A percentile compares a stretch with the other conserved stretches of the same genome.
phyloP scores from a whole-genome alignment of 1,284 basidiomycete genomes.

The Apiotrichum gracile region DNA sequence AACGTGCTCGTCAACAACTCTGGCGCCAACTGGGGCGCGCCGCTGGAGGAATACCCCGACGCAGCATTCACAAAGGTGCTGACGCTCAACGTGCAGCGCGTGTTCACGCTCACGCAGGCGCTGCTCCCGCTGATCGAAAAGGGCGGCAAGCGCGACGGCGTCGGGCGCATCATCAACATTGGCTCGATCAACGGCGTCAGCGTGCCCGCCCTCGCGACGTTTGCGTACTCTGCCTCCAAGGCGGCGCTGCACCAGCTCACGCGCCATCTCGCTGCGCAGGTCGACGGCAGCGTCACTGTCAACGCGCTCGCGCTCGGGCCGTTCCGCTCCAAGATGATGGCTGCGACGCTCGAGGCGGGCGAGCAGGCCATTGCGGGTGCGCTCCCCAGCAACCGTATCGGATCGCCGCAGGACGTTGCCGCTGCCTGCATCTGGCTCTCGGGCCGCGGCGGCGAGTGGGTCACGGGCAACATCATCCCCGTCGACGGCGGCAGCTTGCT shows the following conservation, averaged over 20 bases:
- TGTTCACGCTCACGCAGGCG: constrained; percentile 65
- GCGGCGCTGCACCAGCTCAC: constrained; percentile 53
- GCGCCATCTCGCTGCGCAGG: constrained; percentile 56
- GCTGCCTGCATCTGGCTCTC: constrained; percentile 60
- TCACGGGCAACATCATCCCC: constrained; percentile 60
- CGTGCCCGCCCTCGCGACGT: constrained; percentile 59
- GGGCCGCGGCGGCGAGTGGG: constrained; percentile 57
- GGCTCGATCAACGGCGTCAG: constrained; percentile 58
- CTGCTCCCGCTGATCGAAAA: constrained; percentile 58
- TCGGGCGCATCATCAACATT: constrained; percentile 60
- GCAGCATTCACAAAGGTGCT: constrained; percentile 49
- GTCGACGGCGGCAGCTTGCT: constrained; percentile 57
- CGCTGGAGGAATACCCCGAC: constrained; percentile 56
- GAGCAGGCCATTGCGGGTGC: constrained; percentile 51
- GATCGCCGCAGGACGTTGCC: constrained; percentile 59
- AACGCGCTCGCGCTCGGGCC: constrained; percentile 64
- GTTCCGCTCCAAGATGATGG: constrained; percentile 54
- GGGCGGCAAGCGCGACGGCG: constrained; percentile 52
- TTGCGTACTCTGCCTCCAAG: constrained; percentile 64
- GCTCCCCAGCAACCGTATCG: constrained; percentile 57
- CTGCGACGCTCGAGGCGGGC: constrained; percentile 52
- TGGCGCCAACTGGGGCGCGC: constrained; percentile 60
- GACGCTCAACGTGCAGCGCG: constrained; percentile 62
- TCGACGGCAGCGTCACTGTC: constrained; percentile 61
- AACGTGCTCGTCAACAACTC: constrained; percentile 53